phyloP scores from a whole-genome alignment of 352 stramenopile genomes.

The Saprolegnia diclina region DNA sequence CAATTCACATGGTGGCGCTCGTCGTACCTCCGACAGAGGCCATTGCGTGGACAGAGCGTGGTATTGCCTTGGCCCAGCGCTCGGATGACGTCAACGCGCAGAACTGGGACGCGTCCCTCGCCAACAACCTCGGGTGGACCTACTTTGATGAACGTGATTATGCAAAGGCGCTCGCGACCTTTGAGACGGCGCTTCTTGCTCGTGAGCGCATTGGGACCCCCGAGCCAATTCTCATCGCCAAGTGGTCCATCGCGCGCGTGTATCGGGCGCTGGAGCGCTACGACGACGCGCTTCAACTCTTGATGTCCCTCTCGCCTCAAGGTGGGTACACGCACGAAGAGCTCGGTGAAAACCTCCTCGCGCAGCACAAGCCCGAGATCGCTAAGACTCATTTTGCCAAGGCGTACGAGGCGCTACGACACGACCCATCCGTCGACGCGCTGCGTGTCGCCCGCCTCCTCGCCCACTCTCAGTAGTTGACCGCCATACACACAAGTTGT shows the following conservation, averaged over 20 bases:
- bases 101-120: slow-evolving; percentile 30
- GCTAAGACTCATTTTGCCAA: slow-evolving; percentile 13
- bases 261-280: slow-evolving; percentile 25
- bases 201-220: slow-evolving; percentile 23
- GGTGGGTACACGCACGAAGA: slow-evolving; percentile 31
- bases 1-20: slow-evolving; percentile 33
- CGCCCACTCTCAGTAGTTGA: slow-evolving; percentile 4
- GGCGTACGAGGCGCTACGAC: neutral
- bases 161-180: slow-evolving; percentile 27
- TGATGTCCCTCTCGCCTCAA: slow-evolving; percentile 4
- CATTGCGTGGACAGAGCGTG: slow-evolving; percentile 27
- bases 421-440: slow-evolving; percentile 16
- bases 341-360: slow-evolving; percentile 27
- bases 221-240: slow-evolving; percentile 28
- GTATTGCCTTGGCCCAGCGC: slow-evolving; percentile 13
- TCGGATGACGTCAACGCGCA: slow-evolving; percentile 23
- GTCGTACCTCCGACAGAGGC: slow-evolving; percentile 19
- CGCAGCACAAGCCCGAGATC: neutral
- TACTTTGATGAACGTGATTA: slow-evolving; percentile 27
- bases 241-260: slow-evolving; percentile 29
- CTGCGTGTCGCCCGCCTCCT: neutral
- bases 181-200: slow-evolving; percentile 26
- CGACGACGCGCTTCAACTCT: slow-evolving; percentile 28
- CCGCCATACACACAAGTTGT: neutral
- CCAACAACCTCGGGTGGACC: slow-evolving; percentile 34